phyloP scores from a whole-genome alignment of 2,329 filamentous ascomycete species.

The Leptographium wingfieldii region DNA sequence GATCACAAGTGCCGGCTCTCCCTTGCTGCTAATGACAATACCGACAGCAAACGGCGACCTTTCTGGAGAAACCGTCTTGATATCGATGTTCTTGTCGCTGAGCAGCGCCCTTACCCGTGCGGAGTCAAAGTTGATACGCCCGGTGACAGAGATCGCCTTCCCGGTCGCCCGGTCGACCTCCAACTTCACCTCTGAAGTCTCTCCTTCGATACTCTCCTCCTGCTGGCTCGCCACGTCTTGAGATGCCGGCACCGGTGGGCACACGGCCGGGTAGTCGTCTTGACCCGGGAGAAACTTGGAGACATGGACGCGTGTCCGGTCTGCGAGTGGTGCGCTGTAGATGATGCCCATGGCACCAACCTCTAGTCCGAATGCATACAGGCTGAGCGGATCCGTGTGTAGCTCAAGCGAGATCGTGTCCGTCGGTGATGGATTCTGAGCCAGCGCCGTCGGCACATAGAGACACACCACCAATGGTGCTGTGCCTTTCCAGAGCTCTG shows the following conservation, averaged over 20 bases:
- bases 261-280: slow-evolving; percentile 16
- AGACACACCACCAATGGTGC: slow-evolving; percentile 29
- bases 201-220: slow-evolving; percentile 4
- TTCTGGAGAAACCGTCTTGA: slow-evolving; percentile 24
- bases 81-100: slow-evolving; percentile 23
- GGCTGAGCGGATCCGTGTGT: slow-evolving; percentile 14
- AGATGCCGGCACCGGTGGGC: neutral
- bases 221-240: neutral
- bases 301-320: slow-evolving; percentile 22
- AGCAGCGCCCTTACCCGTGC: slow-evolving; percentile 24
- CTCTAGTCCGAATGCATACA: neutral
- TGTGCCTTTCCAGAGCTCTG: slow-evolving; percentile 22
- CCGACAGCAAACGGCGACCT: slow-evolving; percentile 27
- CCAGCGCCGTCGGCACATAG: slow-evolving; percentile 22
- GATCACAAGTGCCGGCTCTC: slow-evolving; percentile 14
- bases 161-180: slow-evolving; percentile 17
- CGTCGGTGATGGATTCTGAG: slow-evolving; percentile 22
- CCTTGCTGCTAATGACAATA: slow-evolving; percentile 23
- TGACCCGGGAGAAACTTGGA: slow-evolving; percentile 25
- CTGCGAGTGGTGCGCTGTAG: slow-evolving; percentile 14
- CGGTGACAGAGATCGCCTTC: slow-evolving; percentile 24
- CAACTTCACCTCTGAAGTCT: slow-evolving; percentile 7
- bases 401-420: slow-evolving; percentile 22
- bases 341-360: slow-evolving; percentile 15
- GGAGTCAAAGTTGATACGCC: slow-evolving; percentile 25